A percentile compares a stretch with the other conserved stretches of the same genome.
These are phyloP conservation scores for Colletotrichum graminicola DNA, from an alignment of 2,329 filamentous ascomycete genomes.

Conservation along the genomic window DNA sequence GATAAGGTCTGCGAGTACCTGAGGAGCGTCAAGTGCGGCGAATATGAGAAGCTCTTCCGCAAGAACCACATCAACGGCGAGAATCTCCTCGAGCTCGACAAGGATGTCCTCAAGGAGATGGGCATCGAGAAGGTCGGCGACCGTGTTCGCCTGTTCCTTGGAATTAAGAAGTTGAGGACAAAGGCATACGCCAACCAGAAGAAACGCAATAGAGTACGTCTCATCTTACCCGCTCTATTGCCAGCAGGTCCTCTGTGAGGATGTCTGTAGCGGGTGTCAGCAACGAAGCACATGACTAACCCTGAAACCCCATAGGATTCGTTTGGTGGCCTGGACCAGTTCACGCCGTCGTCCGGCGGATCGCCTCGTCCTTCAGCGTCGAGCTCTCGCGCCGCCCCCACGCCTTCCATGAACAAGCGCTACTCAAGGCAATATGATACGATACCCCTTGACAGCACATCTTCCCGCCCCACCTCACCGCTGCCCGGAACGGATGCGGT, in stretches of 20 bases:
- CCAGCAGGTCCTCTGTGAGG: neutral
- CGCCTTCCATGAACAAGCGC: constrained; percentile 67
- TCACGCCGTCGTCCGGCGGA: constrained; percentile 69
- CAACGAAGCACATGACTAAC: neutral
- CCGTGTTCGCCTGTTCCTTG: constrained; percentile 88
- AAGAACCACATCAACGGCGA: constrained; percentile 98
- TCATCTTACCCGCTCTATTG: neutral
- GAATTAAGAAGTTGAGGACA: constrained; percentile 85
- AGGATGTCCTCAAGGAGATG: constrained; percentile 96
- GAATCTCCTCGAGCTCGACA: constrained; percentile 96
- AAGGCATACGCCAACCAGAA: constrained; percentile 82
- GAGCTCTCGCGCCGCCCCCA: constrained; percentile 53
- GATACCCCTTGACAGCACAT: constrained; percentile 56
- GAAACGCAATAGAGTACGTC: constrained; percentile 84
- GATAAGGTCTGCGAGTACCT: constrained; percentile 93
- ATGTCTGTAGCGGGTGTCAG: neutral
- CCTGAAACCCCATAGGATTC: constrained; percentile 73
- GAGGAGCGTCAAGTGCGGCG: constrained; percentile 88
- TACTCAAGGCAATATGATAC: constrained; percentile 73
- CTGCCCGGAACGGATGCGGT: constrained; percentile 65
- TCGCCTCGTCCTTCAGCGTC: constrained; percentile 74
- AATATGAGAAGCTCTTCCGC: constrained; percentile 91
- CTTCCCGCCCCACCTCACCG: constrained; percentile 80
- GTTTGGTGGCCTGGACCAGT: constrained; percentile 80
- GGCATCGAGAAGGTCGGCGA: constrained; percentile 98